Evolutionary conservation across 352 stramenopile species (phyloP).

Genomic region (Blastocystis sp.): DNA sequence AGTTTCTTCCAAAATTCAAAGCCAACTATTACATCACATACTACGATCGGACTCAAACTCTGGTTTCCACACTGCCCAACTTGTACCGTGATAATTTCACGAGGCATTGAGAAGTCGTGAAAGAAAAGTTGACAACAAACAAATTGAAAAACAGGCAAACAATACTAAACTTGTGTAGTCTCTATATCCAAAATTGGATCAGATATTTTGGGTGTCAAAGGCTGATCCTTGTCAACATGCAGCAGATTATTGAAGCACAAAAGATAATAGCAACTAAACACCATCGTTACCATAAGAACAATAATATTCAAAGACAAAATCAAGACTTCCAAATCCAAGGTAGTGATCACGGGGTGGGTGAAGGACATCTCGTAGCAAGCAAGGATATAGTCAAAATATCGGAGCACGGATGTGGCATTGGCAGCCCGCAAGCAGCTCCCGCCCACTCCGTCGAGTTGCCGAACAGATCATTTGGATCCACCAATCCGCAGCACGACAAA

Average conservation of each 20-base stretch:
- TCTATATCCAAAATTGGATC: not conserved
- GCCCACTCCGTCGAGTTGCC: not conserved
- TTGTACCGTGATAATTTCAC: conserved; percentile 98
- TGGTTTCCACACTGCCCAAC: conserved; percentile 98
- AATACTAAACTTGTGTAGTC: not conserved
- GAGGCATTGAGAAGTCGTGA: conserved; percentile 73
- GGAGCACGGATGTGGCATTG: not conserved
- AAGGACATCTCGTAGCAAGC: not conserved
- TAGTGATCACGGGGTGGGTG: not conserved
- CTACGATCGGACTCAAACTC: conserved; percentile 66
- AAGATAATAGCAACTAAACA: not conserved
- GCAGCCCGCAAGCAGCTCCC: not conserved
- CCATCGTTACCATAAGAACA: not conserved
- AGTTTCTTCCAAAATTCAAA: conserved; percentile 99
- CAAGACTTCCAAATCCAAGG: not conserved
- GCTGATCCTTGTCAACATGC: not conserved
- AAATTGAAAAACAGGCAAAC: not conserved
- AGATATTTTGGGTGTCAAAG: not conserved
- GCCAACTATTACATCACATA: conserved; percentile 71
- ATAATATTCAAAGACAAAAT: conserved; percentile 3
- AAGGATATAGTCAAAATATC: not conserved
- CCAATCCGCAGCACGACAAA: not conserved
- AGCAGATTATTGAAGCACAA: not conserved
- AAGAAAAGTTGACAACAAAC: not conserved
- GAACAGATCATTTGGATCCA: not conserved